Evolutionary conservation across 139 green algal genomes (phyloP).

Genomic region (Pleodorina starrii): DNA sequence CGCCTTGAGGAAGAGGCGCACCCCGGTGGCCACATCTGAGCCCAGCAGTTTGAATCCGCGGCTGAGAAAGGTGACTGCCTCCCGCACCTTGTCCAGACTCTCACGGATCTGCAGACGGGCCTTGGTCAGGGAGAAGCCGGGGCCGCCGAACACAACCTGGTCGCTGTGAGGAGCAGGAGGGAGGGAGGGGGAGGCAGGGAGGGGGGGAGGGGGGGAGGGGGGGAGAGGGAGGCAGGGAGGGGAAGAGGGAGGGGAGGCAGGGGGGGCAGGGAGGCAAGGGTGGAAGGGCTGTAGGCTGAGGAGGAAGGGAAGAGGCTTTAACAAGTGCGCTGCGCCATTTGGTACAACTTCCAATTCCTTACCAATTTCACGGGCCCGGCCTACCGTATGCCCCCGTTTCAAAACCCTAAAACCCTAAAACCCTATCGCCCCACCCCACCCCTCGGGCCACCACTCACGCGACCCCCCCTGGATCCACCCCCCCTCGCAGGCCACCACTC

Average conservation of each 20-base stretch:
- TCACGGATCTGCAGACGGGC: slow-evolving; percentile 77
- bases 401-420: too few relatives aligned
- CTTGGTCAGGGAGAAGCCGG: slow-evolving; percentile 73
- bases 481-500: slow-evolving; percentile 5
- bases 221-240: neutral
- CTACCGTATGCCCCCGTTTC: too few relatives aligned
- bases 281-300: too few relatives aligned
- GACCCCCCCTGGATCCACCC: neutral
- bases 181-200: neutral
- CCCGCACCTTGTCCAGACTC: slow-evolving; percentile 72
- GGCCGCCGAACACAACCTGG: slow-evolving; percentile 80
- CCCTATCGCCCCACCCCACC: too few relatives aligned
- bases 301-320: too few relatives aligned
- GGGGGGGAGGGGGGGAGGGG: neutral
- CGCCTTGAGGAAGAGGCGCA: slow-evolving; percentile 82
- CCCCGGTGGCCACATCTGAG: slow-evolving; percentile 74
- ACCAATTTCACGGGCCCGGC: too few relatives aligned
- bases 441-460: neutral
- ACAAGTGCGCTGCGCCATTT: too few relatives aligned
- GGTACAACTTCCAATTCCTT: too few relatives aligned
- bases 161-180: slow-evolving; percentile 61
- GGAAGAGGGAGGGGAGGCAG: neutral
- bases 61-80: slow-evolving; percentile 87
- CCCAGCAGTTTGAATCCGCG: slow-evolving; percentile 88
- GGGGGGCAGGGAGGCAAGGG: neutral